phyloP scores from a whole-genome alignment of 2,329 filamentous ascomycete species.

The Cercospora berteroae region DNA sequence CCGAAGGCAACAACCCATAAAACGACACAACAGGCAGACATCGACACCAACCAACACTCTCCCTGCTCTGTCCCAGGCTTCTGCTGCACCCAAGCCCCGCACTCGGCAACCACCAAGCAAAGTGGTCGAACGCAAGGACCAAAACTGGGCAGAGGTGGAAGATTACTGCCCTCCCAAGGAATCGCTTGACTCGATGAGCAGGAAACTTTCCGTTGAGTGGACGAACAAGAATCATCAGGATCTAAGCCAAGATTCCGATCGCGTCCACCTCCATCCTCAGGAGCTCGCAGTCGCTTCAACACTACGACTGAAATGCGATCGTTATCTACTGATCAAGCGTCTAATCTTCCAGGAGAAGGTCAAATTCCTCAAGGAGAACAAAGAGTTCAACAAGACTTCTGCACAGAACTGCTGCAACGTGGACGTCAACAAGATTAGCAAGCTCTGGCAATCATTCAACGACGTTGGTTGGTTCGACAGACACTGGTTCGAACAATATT shows the following conservation, averaged over 20 bases:
- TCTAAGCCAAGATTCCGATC: constrained; percentile 68
- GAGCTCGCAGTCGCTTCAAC: constrained; percentile 75
- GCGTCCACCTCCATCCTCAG: constrained; percentile 69
- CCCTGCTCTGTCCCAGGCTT: constrained; percentile 9
- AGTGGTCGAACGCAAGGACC: constrained; percentile 29
- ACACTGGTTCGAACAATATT: constrained; percentile 27
- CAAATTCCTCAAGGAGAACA: constrained; percentile 63
- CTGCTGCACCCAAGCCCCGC: constrained; percentile 27
- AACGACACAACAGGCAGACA: constrained; percentile 21
- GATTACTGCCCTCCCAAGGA: constrained; percentile 32
- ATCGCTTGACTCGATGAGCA: constrained; percentile 23
- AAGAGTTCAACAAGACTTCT: constrained; percentile 92
- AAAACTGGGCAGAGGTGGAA: constrained; percentile 29
- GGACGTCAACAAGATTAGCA: constrained; percentile 95
- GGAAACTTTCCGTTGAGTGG: constrained; percentile 21
- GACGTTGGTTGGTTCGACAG: constrained; percentile 42
- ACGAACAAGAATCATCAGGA: constrained; percentile 72
- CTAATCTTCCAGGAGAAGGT: constrained; percentile 81
- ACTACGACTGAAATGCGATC: constrained; percentile 79
- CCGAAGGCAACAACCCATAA: constrained; percentile 17
- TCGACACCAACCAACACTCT: constrained; percentile 15
- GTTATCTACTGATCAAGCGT: constrained; percentile 88
- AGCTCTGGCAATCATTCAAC: constrained; percentile 86
- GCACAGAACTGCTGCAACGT: constrained; percentile 97
- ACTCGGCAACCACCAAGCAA: constrained; percentile 33